These are phyloP conservation scores for Silene coronaria DNA, from an alignment of 179 eudicot species.

Conservation along the genomic window DNA sequence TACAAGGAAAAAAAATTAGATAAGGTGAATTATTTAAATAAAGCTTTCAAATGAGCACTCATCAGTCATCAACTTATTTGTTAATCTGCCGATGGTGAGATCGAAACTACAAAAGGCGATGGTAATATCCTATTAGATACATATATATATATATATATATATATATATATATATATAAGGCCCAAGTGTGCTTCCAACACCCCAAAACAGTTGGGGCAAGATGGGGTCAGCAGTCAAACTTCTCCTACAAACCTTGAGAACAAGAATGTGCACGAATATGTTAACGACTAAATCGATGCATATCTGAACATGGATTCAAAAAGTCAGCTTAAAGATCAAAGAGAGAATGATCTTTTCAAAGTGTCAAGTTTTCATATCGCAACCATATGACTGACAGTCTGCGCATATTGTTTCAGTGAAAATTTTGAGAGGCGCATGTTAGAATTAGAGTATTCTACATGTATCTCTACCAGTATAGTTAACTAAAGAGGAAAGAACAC, in stretches of 20 bases:
- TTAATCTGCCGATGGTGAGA: too few relatives aligned
- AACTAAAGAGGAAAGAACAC: too few relatives aligned
- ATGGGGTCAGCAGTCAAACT: background rate
- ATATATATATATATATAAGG: too few relatives aligned
- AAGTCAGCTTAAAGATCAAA: background rate
- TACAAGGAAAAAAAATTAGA: too few relatives aligned
- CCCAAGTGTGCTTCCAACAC: background rate
- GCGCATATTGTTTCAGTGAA: background rate
- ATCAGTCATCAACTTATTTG: too few relatives aligned
- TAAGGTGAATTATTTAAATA: too few relatives aligned
- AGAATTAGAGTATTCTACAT: background rate
- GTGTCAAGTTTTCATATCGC: background rate
- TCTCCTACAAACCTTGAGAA: background rate
- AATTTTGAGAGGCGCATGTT: background rate
- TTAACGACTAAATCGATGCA: background rate
- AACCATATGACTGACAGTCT: background rate
- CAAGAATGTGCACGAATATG: background rate
- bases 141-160: too few relatives aligned
- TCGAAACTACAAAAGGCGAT: too few relatives aligned
- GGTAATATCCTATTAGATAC: background rate
- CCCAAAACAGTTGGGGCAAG: background rate
- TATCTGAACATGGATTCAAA: background rate
- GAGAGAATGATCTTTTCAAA: background rate
- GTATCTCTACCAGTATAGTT: too few relatives aligned
- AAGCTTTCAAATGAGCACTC: too few relatives aligned